Base-by-base conservation (phyloP, 2,329 filamentous ascomycete genomes). In the Colletotrichum acutatum region DNA sequence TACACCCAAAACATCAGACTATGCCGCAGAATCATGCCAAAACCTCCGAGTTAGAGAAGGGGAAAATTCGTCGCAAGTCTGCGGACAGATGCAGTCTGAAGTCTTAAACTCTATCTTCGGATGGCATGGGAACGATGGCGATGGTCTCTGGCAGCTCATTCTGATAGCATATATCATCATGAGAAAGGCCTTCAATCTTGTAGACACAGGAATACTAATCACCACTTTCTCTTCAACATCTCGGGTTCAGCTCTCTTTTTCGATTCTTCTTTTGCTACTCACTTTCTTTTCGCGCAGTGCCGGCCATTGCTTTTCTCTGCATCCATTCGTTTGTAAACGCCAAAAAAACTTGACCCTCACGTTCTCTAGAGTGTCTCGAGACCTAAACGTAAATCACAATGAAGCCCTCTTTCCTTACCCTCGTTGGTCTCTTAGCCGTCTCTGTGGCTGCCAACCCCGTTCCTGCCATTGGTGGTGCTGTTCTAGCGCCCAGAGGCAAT, bases 261-360 rank as follows among this genome's bases (percentile, higher is more conserved):
- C 34, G 22, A 26, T 24, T 54, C 52, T 42, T 42, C 58, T 34
- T 22, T 66, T 62, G 14, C 49, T 42, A 30, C 19, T 14, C 57
- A n/a, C 56, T 42, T 71, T 62, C 61, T 63, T 60, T 71, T 62
- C 14, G 11, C 62, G 71, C 71, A 66, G 67, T 74, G 67, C 71
- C 57, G 71, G 71, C 56, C 71, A 67, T 67, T 71, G 68, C 52
- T 74, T 24, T 54, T 63, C 26, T 74, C 57, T 59, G 49, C 67
- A 57, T 66, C 62, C 62, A 22, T 62, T 71, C 61, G 61, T 71
- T 74, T 66, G 19, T 26, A n/a, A 14, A 60, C 19, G 14, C 28
- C 53, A 52, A 14, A 12, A 12, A 22, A 46, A 28, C 32, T 73
- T 65, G 12, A 49, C 19, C 5, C 14, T 32, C 16, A 56, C 60